Evolutionary conservation across 345 rosid genomes (phyloP).

Genomic region (Raphanus sativus): DNA sequence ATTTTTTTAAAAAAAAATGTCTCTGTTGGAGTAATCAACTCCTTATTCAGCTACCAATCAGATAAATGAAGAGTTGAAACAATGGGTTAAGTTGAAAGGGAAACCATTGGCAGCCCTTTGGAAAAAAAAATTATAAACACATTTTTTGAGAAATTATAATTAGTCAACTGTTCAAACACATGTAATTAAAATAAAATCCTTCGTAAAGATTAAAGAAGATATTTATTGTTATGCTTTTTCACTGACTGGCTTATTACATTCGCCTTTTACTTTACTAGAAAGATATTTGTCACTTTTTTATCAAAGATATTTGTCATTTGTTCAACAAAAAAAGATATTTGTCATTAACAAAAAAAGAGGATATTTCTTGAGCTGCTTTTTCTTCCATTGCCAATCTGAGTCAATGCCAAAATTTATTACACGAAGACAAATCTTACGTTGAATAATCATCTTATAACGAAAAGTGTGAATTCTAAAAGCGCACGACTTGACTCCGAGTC

Average conservation of each 20-base stretch:
- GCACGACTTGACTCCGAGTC: conserved; percentile 4
- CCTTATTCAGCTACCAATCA: neutral
- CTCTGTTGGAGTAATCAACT: too few species aligned
- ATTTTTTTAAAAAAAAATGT: too few species aligned
- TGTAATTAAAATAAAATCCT: neutral
- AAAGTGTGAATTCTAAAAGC: conserved; percentile 25
- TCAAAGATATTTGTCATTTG: neutral
- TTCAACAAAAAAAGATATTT: neutral
- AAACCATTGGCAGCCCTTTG: neutral
- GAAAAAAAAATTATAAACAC: neutral
- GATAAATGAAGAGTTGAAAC: neutral
- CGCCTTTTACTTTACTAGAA: neutral
- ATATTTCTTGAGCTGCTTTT: neutral
- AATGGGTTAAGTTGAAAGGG: neutral
- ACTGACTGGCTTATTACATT: neutral
- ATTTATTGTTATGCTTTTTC: neutral
- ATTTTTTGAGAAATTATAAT: neutral
- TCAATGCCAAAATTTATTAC: conserved; percentile 11
- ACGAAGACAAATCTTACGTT: conserved; percentile 14
- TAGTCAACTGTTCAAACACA: neutral
- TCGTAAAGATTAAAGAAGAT: neutral
- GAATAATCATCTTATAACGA: neutral
- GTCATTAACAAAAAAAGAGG: neutral
- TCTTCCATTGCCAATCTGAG: neutral
- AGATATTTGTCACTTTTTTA: neutral